Percentiles rank a stretch among this genome's conserved stretches.
phyloP scores from a whole-genome alignment of 1,284 basidiomycete genomes.

The Heterobasidion occidentale region DNA sequence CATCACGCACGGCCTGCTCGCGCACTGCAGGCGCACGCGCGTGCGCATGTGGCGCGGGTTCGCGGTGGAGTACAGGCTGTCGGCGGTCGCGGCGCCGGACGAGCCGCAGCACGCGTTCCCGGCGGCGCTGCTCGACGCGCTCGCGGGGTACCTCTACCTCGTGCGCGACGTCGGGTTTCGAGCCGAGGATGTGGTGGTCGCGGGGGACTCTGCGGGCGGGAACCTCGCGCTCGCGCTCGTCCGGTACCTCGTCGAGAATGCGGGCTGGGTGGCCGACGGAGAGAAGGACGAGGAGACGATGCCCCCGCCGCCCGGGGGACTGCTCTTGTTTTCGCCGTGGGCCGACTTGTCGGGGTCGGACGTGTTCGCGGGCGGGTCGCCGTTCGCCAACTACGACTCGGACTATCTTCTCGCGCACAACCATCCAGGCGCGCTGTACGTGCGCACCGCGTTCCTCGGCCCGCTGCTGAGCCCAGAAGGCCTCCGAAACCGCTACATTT shows the following conservation, averaged over 20 bases:
- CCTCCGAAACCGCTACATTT: conserved; percentile 43
- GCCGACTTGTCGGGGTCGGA: conserved; percentile 35
- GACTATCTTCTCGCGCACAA: conserved; percentile 29
- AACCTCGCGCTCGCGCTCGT: conserved; percentile 37
- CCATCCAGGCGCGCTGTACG: conserved; percentile 15
- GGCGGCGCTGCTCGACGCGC: conserved; percentile 43
- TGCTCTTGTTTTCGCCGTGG: conserved; percentile 56
- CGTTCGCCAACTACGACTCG: conserved; percentile 18
- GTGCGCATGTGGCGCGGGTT: conserved; percentile 18
- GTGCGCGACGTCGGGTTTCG: conserved; percentile 32
- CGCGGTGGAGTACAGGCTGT: conserved; percentile 24
- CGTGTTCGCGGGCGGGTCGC: conserved; percentile 22
- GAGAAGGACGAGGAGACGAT: conserved; percentile 12
- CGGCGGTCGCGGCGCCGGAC: conserved; percentile 16
- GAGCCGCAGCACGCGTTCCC: conserved; percentile 33
- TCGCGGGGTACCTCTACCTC: conserved; percentile 46
- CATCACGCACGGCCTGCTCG: conserved; percentile 16
- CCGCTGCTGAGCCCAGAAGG: conserved; percentile 29
- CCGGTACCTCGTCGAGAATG: conserved; percentile 29
- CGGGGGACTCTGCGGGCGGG: conserved; percentile 50
- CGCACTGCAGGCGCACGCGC: conserved; percentile 10
- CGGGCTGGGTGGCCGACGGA: conserved; percentile 1
- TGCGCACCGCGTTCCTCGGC: conserved; percentile 31
- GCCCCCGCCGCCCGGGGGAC: conserved; percentile 36
- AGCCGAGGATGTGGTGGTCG: conserved; percentile 44